Base-by-base conservation (phyloP, 371 early-diverging fungal genomes). In the Mortierella sp. region DNA sequence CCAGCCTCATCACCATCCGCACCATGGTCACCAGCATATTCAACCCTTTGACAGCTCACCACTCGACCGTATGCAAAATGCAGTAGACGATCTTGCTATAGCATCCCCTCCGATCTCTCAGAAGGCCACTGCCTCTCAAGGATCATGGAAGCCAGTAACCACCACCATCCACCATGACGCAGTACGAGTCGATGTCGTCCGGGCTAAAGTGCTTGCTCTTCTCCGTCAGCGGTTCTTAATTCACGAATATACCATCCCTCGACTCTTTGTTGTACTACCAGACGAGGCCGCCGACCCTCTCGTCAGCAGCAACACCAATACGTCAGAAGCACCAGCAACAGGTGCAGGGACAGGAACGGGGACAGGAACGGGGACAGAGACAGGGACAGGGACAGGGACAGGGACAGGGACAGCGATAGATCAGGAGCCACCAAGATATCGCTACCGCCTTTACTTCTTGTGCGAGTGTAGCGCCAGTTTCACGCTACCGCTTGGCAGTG, bases 401-500 rank as follows among this genome's bases (percentile, higher is more conserved):
- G 75, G 60, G 32, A 27, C 3, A 46, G 29, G 49, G 55, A 10
- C 70, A 38, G 60, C 32, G 51, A n/a, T 63, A 18, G 70, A 41
- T 21, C 70, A 11, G 56, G 51, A 55, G 5, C 38, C 24, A 44
- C 38, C 68, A 11, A 24, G 21, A 35, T 38, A 41, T n/a, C 76
- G 72, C 21, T 81, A 75, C 63, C 81, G 85, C 8, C 77, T 85
- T 55, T 85, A 76, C 51, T 81, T 85, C 35, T 56, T 85, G 48
- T 85, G 85, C 35, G 85, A 85, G 32, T 85, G 85, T 29, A 76
- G 79, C 24, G 41, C 77, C 12, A 76, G 79, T 35, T 85, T 81
- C 68, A 81, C 82, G n/a, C 60, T 78, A 3, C 85, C 85, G 18
- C 78, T 85, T 27, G 85, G 85, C 51, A 85, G 85, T n/a, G 85